Conservation (phyloP, 2,329 filamentous ascomycete species). For the Xylariales sp. region DNA sequence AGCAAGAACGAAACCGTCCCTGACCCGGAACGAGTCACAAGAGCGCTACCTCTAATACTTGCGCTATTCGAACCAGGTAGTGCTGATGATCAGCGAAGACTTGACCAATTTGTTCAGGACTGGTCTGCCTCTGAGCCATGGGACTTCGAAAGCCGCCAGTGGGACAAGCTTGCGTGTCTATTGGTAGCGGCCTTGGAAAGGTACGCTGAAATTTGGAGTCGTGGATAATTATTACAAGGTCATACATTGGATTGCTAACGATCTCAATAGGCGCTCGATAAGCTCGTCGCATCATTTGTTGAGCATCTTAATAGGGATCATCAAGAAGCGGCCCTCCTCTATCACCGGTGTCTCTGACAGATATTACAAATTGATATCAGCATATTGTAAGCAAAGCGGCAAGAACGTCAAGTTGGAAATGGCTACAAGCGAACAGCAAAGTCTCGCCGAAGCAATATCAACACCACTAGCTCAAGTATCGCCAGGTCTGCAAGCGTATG, state of each 20-base stretch:
- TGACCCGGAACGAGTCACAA: slow-evolving; percentile 28
- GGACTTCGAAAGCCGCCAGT: slow-evolving; percentile 9
- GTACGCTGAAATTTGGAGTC: too few species aligned
- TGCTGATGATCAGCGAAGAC: slow-evolving; percentile 43
- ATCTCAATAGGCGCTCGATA: slow-evolving; percentile 19
- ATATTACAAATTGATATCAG: slow-evolving; percentile 38
- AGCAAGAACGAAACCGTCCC: slow-evolving; percentile 10
- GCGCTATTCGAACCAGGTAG: slow-evolving; percentile 42
- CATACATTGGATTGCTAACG: too few species aligned
- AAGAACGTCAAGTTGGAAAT: slow-evolving; percentile 14
- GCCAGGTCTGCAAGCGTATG: slow-evolving; percentile 16
- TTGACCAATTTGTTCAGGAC: slow-evolving; percentile 42
- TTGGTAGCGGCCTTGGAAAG: slow-evolving; percentile 23
- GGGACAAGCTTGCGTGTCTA: slow-evolving; percentile 22
- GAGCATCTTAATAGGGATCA: slow-evolving; percentile 29
- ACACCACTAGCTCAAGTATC: slow-evolving; percentile 17
- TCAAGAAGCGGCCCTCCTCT: slow-evolving; percentile 23
- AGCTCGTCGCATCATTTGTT: slow-evolving; percentile 28
- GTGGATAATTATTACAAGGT: too few species aligned
- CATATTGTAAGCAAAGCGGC: slow-evolving; percentile 25
- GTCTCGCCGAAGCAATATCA: slow-evolving; percentile 18
- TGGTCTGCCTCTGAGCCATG: slow-evolving; percentile 18
- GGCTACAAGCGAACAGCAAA: slow-evolving; percentile 11
- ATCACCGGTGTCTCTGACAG: slow-evolving; percentile 21
- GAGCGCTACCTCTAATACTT: slow-evolving; percentile 44